Evolutionary conservation across 352 stramenopile genomes (phyloP).

Genomic region (Saprolegnia diclina): DNA sequence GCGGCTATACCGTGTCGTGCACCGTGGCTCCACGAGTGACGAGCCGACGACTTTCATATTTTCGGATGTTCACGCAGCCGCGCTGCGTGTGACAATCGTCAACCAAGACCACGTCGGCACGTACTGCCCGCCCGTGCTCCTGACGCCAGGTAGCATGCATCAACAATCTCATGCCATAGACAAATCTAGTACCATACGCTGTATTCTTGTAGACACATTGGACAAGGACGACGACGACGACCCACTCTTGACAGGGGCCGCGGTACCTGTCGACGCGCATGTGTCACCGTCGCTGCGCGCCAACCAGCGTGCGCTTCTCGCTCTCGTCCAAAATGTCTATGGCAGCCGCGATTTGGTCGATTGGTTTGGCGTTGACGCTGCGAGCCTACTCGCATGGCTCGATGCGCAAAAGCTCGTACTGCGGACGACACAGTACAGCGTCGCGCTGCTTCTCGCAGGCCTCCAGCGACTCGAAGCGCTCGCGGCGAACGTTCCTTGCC

Average conservation of each 20-base stretch:
- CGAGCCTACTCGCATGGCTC: slow-evolving; percentile 20
- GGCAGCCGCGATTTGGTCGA: not conserved
- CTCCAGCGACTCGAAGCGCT: slow-evolving; percentile 31
- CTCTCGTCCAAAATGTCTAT: slow-evolving; percentile 5
- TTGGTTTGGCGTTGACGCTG: slow-evolving; percentile 17
- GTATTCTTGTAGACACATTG: slow-evolving; percentile 22
- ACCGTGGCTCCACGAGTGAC: slow-evolving; percentile 33
- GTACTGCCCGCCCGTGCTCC: slow-evolving; percentile 49
- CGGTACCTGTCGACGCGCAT: not conserved
- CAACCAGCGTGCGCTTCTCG: slow-evolving; percentile 8
- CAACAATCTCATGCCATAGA: not conserved
- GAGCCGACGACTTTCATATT: slow-evolving; percentile 37
- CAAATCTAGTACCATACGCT: slow-evolving; percentile 24
- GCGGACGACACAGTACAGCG: slow-evolving; percentile 40
- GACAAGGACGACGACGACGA: slow-evolving; percentile 29
- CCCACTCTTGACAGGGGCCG: slow-evolving; percentile 23
- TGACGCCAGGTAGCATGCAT: slow-evolving; percentile 36
- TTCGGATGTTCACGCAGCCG: slow-evolving; percentile 51
- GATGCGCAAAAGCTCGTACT: slow-evolving; percentile 32
- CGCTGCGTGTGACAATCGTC: slow-evolving; percentile 49
- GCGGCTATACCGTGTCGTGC: slow-evolving; percentile 55
- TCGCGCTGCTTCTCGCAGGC: slow-evolving; percentile 44
- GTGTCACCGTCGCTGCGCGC: not conserved
- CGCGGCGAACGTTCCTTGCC: slow-evolving; percentile 1
- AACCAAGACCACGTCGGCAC: slow-evolving; percentile 44